Percentiles rank a stretch among this genome's conserved stretches.
Evolutionary conservation across 495 filamentous ascomycete genomes (phyloP).

Genomic region (Hypomontagnella monticulosa): DNA sequence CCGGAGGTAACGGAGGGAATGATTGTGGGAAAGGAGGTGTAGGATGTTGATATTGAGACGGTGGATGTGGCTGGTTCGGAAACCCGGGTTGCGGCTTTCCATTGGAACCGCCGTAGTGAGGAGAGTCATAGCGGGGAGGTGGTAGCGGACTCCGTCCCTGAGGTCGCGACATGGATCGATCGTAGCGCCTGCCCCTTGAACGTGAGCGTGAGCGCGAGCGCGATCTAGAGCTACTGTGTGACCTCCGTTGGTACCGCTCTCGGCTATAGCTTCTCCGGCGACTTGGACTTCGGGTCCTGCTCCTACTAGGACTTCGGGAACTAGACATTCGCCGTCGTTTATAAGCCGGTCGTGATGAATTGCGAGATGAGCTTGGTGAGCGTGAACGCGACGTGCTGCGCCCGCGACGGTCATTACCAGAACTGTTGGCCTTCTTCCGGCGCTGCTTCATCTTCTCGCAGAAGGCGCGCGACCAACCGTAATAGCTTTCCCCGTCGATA

Average conservation of each 20-base stretch:
- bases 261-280: conserved; percentile 57
- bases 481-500: conserved; percentile 74
- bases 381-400: conserved; percentile 47
- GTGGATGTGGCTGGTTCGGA: conserved; percentile 35
- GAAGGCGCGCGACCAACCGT: conserved; percentile 85
- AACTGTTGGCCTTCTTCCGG: conserved; percentile 47
- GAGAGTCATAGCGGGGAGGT: conserved; percentile 40
- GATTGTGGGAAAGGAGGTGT: conserved; percentile 45
- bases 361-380: conserved; percentile 47
- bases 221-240: conserved; percentile 47
- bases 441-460: conserved; percentile 82
- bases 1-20: conserved; percentile 39
- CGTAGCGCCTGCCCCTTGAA: conserved; percentile 23
- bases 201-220: conserved; percentile 55
- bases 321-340: conserved; percentile 48
- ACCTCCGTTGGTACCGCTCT: conserved; percentile 53
- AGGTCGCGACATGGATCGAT: conserved; percentile 55
- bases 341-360: conserved; percentile 43
- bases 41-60: conserved; percentile 48
- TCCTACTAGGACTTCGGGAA: conserved; percentile 33
- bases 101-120: conserved; percentile 40
- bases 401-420: conserved; percentile 22
- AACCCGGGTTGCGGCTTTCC: conserved; percentile 39
- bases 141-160: conserved; percentile 45
- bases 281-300: conserved; percentile 19